Evolutionary conservation across 345 rosid species (phyloP).

Genomic region (Eucalyptus guilfoylei): DNA sequence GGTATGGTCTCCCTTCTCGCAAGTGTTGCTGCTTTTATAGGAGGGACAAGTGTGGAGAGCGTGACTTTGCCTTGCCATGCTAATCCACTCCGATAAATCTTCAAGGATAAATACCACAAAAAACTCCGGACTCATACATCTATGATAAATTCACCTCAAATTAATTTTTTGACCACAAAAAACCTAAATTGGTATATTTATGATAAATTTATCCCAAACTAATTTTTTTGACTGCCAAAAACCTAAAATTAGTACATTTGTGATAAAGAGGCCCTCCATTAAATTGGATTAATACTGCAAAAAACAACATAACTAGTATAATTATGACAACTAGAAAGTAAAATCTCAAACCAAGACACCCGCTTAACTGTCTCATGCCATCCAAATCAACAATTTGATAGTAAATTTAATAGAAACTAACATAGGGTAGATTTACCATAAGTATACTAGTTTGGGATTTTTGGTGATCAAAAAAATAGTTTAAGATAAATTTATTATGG

Average conservation of each 20-base stretch:
- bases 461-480: accelerated
- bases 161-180: too few relatives aligned
- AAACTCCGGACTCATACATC: accelerated
- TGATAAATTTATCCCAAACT: accelerated
- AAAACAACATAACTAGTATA: accelerated
- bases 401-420: accelerated
- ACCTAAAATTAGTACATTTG: too few relatives aligned
- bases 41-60: neutral
- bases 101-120: accelerated
- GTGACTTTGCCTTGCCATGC: neutral
- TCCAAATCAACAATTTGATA: accelerated
- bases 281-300: too few relatives aligned
- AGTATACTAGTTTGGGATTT: accelerated
- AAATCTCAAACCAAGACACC: too few relatives aligned
- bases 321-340: too few relatives aligned
- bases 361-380: accelerated
- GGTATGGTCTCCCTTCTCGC: neutral
- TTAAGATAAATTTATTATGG: accelerated
- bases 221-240: accelerated
- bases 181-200: accelerated
- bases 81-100: too few relatives aligned
- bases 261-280: accelerated
- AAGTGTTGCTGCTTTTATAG: neutral
- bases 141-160: too few relatives aligned
- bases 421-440: accelerated